Conservation (phyloP, 1,284 basidiomycete species). For the Irpex lacteus region DNA sequence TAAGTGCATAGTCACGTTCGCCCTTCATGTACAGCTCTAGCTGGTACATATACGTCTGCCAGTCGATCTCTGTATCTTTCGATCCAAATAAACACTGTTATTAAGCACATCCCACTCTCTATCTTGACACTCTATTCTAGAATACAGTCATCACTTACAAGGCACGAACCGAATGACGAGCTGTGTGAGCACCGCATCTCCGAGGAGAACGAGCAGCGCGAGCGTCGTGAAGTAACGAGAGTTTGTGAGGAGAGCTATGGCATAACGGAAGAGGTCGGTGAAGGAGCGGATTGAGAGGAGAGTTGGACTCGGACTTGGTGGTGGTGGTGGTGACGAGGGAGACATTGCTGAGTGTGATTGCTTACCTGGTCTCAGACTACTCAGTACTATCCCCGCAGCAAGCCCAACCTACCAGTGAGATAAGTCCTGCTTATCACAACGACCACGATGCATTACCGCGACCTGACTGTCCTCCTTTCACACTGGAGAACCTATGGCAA, state of each 20-base stretch:
- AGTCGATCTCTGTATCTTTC: constrained; percentile 98
- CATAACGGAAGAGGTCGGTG: constrained; percentile 9
- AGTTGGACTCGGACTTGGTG: background rate
- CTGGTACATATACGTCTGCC: constrained; percentile 91
- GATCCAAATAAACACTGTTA: constrained; percentile 9
- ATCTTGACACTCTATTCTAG: background rate
- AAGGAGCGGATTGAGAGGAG: constrained; percentile 10
- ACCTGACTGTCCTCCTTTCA: background rate
- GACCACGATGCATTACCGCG: too few relatives aligned
- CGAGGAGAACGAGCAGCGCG: constrained; percentile 60
- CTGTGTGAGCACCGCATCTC: constrained; percentile 72
- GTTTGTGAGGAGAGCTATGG: constrained; percentile 47
- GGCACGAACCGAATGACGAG: constrained; percentile 78
- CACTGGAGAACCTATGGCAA: constrained; percentile 1
- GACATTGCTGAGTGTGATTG: background rate
- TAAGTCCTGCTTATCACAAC: too few relatives aligned
- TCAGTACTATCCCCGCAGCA: too few relatives aligned
- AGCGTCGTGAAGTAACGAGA: constrained; percentile 64
- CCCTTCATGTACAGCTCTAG: constrained; percentile 78
- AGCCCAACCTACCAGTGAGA: too few relatives aligned
- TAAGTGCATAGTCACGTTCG: constrained; percentile 82
- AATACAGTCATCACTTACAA: constrained; percentile 52
- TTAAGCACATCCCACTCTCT: too few relatives aligned
- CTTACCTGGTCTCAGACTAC: too few relatives aligned
- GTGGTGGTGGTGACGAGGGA: constrained; percentile 10